A percentile compares a stretch with the other conserved stretches of the same genome.
These are phyloP conservation scores for Coemansia sp. DNA, from an alignment of 192 early-diverging fungal genomes.

Conservation along the genomic window DNA sequence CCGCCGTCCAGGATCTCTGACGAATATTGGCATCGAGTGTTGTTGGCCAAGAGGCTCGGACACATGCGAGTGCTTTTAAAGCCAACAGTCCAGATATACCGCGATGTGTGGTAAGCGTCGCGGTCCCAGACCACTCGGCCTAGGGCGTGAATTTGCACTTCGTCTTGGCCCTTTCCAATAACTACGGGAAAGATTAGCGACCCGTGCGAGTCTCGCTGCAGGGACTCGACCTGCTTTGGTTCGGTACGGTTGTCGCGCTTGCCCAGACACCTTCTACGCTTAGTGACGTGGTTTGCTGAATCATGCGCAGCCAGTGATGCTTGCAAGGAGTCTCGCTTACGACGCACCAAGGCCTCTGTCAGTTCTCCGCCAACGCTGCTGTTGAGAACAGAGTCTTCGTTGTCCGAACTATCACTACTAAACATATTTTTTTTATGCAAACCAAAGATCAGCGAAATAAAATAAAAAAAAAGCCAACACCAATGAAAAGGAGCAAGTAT, in stretches of 20 bases:
- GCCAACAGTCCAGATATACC: constrained; percentile 72
- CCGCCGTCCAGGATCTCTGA: constrained; percentile 72
- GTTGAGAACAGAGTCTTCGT: background rate
- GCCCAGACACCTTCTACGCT: background rate
- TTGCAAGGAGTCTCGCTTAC: background rate
- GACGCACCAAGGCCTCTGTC: background rate
- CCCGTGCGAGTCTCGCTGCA: constrained; percentile 58
- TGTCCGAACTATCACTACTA: constrained; percentile 10
- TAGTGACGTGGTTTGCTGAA: background rate
- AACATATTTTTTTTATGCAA: constrained; percentile 4
- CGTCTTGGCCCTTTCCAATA: constrained; percentile 64
- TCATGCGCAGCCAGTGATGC: background rate
- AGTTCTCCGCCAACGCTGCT: background rate
- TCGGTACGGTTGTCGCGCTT: constrained; percentile 64
- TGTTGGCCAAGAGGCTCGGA: constrained; percentile 59
- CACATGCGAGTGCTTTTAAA: constrained; percentile 66
- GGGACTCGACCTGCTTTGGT: constrained; percentile 59
- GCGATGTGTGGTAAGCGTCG: constrained; percentile 66
- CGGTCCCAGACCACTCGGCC: constrained; percentile 63
- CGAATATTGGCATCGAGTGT: constrained; percentile 60
- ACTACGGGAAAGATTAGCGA: constrained; percentile 60
- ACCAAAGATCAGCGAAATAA: background rate
- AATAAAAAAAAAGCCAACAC: background rate
- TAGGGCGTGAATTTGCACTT: constrained; percentile 61
- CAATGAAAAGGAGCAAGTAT: background rate